A percentile compares a stretch with the other conserved stretches of the same genome.
These are phyloP conservation scores for Achaetomiella virescens DNA, from an alignment of 495 filamentous ascomycete species.

Conservation along the genomic window DNA sequence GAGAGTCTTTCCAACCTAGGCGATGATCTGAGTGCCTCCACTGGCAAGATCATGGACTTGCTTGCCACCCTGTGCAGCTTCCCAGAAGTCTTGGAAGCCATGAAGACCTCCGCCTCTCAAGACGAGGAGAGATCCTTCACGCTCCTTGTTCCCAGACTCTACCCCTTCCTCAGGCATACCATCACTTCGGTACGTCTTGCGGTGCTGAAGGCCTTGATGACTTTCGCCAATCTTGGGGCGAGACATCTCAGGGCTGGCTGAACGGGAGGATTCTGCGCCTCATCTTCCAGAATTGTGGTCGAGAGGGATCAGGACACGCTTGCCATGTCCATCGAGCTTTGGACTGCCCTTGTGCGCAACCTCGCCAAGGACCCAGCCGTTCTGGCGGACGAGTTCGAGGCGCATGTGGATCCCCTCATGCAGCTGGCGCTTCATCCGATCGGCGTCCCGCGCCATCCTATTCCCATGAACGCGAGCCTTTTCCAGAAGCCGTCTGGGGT, in stretches of 20 bases:
- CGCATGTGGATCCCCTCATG: conserved; percentile 70
- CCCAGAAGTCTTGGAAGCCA: conserved; percentile 83
- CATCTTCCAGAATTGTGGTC: conserved; percentile 93
- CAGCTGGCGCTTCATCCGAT: conserved; percentile 80
- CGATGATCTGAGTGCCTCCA: conserved; percentile 94
- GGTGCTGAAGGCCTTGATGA: conserved; percentile 85
- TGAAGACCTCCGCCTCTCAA: conserved; percentile 80
- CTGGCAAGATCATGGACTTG: conserved; percentile 95
- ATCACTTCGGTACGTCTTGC: conserved; percentile 92
- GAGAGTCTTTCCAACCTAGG: conserved; percentile 90
- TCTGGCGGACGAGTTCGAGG: conserved; percentile 59
- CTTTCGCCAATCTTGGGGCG: conserved; percentile 79
- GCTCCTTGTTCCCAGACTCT: conserved; percentile 84
- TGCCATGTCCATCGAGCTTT: conserved; percentile 76
- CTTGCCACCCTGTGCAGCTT: conserved; percentile 93
- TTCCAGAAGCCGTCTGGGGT: conserved; percentile 95
- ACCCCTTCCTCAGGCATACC: conserved; percentile 93
- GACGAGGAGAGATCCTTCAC: conserved; percentile 85
- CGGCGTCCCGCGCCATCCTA: conserved; percentile 79
- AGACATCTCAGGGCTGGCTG: conserved; percentile 83
- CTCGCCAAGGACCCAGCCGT: conserved; percentile 52
- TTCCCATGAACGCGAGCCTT: conserved; percentile 79
- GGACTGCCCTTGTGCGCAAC: conserved; percentile 67
- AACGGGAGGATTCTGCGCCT: conserved; percentile 82
- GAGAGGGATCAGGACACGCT: conserved; percentile 75